Base-by-base conservation (phyloP, 805 yeast species). In the Dipodascus albidus region DNA sequence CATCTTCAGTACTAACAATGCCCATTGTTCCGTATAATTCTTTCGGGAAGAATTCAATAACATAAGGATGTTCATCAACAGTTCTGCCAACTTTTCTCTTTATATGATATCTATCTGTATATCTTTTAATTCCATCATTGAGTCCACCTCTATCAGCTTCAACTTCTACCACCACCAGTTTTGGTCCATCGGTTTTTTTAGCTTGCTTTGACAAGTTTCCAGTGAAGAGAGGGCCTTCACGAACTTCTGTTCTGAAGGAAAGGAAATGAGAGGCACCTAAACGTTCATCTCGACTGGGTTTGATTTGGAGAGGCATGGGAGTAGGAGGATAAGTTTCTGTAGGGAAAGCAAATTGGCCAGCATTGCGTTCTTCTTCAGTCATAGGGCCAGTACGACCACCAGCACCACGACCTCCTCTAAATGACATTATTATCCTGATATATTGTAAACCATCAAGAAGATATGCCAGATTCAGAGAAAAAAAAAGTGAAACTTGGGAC, bases 11-110 rank as follows among this genome's bases (percentile, higher is more conserved):
- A 59, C 76, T 80, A 53, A 71, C 71, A 14, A 80, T 73, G 1
- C 87, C 87, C 82, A 87, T 82, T 4, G 82, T 85, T 19, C 75
- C 69, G 59, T 83, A 82, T 53, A 90, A 70, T 64, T 90, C 97
- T 17, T 73, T 75, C 0, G 97, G 96, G 63, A 88, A 85, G 58
- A 86, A 75, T 53, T 78, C 80, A 6, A 80, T 62, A 53, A 77
- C 76, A 64, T 82, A 87, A 1, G 95, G 95, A 68, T 85, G 89
- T 52, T 85, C 89, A 56, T 82, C 84, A 6, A 84, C 77, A 1
- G 90, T 81, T 51, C 83, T 76, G 1, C 88, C 87, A 15, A 83
- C 77, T 61, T 78, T 80, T 53, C 86, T 77, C 60, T 80, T 81
- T 64, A 83, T 83, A 58, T 83, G 72, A 67, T 86, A 90, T 64